Base-by-base conservation (phyloP, 2,329 filamentous ascomycete species). In the Dactylellina parvicollis region DNA sequence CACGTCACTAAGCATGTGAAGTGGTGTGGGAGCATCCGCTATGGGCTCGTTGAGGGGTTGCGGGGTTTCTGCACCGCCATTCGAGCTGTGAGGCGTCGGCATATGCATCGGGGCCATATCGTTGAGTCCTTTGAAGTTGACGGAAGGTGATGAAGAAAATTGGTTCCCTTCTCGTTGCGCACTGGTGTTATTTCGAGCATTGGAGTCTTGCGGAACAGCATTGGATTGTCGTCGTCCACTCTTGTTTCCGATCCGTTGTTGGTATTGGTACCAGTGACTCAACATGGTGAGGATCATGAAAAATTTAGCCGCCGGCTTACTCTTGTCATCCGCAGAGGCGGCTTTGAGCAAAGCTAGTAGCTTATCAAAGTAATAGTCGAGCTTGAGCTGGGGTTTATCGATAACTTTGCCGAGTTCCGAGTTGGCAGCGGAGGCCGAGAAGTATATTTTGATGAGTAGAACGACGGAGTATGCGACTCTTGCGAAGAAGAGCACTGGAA, bases 281-380 rank as follows among this genome's bases (percentile, higher is more conserved):
- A 83, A 77, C 62, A 83, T 81, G 5, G 79, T 78, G 76, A 81
- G 78, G 79, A 83, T 84, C 80, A 84, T 79, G 38, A 79, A 77
- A 71, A 84, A 76, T 78, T 79, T 77, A 74, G 78, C 76, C 70
- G 82, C 32, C 85, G 77, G 18, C 80, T 80, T 60, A 83, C 82
- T 82, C 70, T 85, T 86, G 55, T 89, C 86, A 0, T 85, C 85
- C 2, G 86, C 86, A 0, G 89, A 88, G 0, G 88, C 85, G 38
- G 85, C 84, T 67, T 85, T 84, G 77, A 94, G 90, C 76, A 89
- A 88, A 0, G 87, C 85, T 0, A 92, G 85, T 18, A 93, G 82
- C n/a, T 83, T 84, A 75, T 91, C 88, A 1, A 96, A 83, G 78
- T 92, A 83, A 61, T 80, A 76, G 34, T 85, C 83, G 22, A 85